Percentiles rank a stretch among this genome's conserved stretches.
phyloP scores from a whole-genome alignment of 2,329 filamentous ascomycete genomes.

The Septoria petroselini region DNA sequence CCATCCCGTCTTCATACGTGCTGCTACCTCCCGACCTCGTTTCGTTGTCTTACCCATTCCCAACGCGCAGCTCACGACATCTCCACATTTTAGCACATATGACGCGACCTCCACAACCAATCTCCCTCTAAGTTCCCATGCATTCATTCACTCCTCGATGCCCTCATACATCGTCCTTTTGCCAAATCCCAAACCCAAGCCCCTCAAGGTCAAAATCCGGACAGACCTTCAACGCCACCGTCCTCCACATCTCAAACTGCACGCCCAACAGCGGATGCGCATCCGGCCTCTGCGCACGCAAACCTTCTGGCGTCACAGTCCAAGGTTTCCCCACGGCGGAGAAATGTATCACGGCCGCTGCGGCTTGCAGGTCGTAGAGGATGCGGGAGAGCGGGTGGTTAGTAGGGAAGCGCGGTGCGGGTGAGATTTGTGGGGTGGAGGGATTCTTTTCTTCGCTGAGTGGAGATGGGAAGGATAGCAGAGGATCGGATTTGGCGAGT shows the following conservation, averaged over 20 bases:
- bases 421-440: neutral
- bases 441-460: neutral
- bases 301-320: slow-evolving; percentile 15
- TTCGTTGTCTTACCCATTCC: no score
- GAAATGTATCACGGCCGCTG: slow-evolving; percentile 32
- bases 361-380: slow-evolving; percentile 25
- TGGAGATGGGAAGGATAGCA: neutral
- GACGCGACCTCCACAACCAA: no score
- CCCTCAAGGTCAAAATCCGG: neutral
- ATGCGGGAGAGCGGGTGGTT: slow-evolving; percentile 23
- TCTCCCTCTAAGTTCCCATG: no score
- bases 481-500: slow-evolving; percentile 2
- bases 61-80: no score
- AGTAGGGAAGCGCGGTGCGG: slow-evolving; percentile 20
- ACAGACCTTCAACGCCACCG: slow-evolving; percentile 20
- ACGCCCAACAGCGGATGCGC: slow-evolving; percentile 31
- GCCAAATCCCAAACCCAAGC: no score
- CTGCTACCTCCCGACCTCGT: no score
- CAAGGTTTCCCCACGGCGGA: slow-evolving; percentile 34
- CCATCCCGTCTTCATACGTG: no score
- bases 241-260: slow-evolving; percentile 31
- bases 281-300: slow-evolving; percentile 20
- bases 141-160: no score
- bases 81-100: no score
- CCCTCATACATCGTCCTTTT: no score